Evolutionary conservation across 352 stramenopile genomes (phyloP).

Genomic region (Pythium scleroteichum): DNA sequence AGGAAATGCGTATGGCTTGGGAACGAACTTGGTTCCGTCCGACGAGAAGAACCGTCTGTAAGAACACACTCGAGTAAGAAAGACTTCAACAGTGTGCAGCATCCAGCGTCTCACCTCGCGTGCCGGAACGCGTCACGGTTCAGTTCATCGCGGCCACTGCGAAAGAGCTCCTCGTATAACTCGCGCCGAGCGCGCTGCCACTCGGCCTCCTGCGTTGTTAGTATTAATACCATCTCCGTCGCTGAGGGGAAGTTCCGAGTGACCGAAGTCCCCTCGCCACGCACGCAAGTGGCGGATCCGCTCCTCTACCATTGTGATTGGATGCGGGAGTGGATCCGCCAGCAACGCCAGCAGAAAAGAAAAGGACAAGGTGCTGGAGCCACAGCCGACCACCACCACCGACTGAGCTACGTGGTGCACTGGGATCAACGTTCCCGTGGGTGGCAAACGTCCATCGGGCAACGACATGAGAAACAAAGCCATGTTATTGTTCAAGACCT

Average conservation of each 20-base stretch:
- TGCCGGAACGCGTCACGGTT: constrained; percentile 27
- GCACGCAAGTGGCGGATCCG: background rate
- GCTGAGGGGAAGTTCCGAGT: background rate
- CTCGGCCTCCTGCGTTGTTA: constrained; percentile 16
- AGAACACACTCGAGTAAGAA: background rate
- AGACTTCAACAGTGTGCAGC: background rate
- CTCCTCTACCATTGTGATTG: background rate
- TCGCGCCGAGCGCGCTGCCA: constrained; percentile 23
- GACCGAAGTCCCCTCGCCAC: background rate
- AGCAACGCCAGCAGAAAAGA: background rate
- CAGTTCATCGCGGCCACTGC: constrained; percentile 11
- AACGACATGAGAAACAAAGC: no score
- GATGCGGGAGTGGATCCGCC: background rate
- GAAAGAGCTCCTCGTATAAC: constrained; percentile 21
- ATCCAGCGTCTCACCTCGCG: constrained; percentile 12
- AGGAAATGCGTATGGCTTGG: constrained; percentile 52
- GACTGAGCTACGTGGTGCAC: no score
- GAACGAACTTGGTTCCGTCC: constrained; percentile 36
- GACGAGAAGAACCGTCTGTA: constrained; percentile 23
- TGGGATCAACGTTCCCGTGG: no score
- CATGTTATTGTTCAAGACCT: background rate
- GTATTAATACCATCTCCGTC: constrained; percentile 8
- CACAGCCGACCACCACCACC: no score
- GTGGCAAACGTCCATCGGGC: no score
- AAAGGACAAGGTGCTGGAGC: no score